A percentile compares a stretch with the other conserved stretches of the same genome.
These are phyloP conservation scores for Cutaneotrichosporon mucoides DNA, from an alignment of 1,284 basidiomycete genomes.

Conservation along the genomic window DNA sequence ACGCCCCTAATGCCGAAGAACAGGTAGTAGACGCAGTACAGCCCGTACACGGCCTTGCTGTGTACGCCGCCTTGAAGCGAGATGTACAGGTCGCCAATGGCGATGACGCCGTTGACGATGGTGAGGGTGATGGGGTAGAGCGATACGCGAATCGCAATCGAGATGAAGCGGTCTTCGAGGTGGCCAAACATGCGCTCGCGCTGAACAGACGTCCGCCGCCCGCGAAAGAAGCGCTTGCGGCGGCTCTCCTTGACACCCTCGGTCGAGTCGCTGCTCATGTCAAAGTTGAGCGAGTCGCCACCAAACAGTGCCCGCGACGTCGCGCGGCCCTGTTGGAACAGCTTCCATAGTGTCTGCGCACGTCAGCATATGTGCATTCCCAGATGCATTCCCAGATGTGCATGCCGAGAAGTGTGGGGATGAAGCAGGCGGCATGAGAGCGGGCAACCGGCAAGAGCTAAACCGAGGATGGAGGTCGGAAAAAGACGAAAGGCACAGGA, in stretches of 20 bases:
- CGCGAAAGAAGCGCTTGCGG: background rate
- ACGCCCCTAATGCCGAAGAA: constrained; percentile 18
- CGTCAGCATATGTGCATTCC: background rate
- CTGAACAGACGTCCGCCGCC: constrained; percentile 4
- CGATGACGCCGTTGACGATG: constrained; percentile 27
- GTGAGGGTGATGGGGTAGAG: constrained; percentile 26
- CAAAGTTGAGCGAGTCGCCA: constrained; percentile 20
- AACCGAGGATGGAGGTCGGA: too few species aligned
- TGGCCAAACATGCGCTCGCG: constrained; percentile 11
- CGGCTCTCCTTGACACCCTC: constrained; percentile 17
- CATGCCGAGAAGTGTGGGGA: background rate
- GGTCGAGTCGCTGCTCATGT: constrained; percentile 16
- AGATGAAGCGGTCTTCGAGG: constrained; percentile 20
- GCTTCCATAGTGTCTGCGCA: constrained; percentile 23
- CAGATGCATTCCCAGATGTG: too few species aligned
- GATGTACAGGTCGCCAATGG: constrained; percentile 21
- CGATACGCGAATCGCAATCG: constrained; percentile 25
- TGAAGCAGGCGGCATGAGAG: background rate
- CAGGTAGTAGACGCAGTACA: constrained; percentile 22
- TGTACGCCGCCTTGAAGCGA: constrained; percentile 11
- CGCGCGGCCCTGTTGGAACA: constrained; percentile 31
- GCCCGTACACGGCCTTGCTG: constrained; percentile 9
- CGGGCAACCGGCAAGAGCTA: too few species aligned
- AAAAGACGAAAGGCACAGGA: background rate
- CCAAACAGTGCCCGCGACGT: constrained; percentile 27